phyloP scores from a whole-genome alignment of 805 yeast species.

The Pichia kluyveri region DNA sequence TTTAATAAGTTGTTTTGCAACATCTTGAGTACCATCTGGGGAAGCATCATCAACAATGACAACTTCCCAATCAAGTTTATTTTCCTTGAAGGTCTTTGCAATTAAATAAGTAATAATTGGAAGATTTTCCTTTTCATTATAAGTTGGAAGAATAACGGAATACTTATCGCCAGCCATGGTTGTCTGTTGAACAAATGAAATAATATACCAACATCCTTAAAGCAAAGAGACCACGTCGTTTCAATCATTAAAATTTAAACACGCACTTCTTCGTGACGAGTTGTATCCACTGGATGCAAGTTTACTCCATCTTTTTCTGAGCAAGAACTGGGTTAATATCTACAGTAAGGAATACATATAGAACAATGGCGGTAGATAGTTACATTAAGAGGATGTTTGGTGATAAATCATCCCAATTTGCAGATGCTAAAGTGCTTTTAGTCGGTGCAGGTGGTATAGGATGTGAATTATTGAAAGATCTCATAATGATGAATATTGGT shows the following conservation, averaged over 20 bases:
- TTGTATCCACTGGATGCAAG: too few species aligned
- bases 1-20: slow-evolving; percentile 50
- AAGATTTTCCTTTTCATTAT: slow-evolving; percentile 60
- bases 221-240: not conserved
- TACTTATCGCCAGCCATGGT: slow-evolving; percentile 37
- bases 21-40: slow-evolving; percentile 75
- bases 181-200: too few species aligned
- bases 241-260: too few species aligned
- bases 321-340: too few species aligned
- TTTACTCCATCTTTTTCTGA: too few species aligned
- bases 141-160: slow-evolving; percentile 69
- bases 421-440: slow-evolving; percentile 52
- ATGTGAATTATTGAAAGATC: slow-evolving; percentile 77
- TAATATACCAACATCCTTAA: too few species aligned
- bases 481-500: slow-evolving; percentile 71
- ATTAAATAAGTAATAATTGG: slow-evolving; percentile 65
- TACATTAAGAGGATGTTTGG: slow-evolving; percentile 40
- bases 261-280: too few species aligned
- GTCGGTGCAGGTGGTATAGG: slow-evolving; percentile 98
- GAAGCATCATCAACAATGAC: slow-evolving; percentile 72
- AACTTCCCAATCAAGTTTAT: slow-evolving; percentile 63
- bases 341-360: too few species aligned
- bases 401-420: slow-evolving; percentile 22
- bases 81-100: slow-evolving; percentile 53
- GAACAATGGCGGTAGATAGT: slow-evolving; percentile 12